Evolutionary conservation across 768 basidiomycete genomes (phyloP), one percentile per base, ranked within the genome.

Genomic region (Lentinus tigrinus): DNA sequence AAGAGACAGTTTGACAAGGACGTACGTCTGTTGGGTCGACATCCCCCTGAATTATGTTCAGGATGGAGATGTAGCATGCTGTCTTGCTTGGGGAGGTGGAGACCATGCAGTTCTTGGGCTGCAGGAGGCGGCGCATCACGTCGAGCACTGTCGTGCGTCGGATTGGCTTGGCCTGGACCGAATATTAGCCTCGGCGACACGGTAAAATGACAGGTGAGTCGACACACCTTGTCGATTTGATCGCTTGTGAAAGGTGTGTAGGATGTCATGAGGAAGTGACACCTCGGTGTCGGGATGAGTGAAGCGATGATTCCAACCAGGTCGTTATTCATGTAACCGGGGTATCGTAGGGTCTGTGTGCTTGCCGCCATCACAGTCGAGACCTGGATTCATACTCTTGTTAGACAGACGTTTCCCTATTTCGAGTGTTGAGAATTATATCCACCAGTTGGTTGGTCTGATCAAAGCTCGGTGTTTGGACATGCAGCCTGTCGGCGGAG

Each of bases 291-390:
- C 2, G 96, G 96, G 63, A 99, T 98, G 52, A 99, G 83, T 16
- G 93, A 94, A 6, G 96, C 95, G 55, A 98, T 89, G 62, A 99
- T 95, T 26, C 95, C 93, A 63, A 98, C 95, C 37, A 98, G 84
- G 69, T 99, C 96, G 66, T 98, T 99, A 79, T 98, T 98, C 95
- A 98, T 98, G 74, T 98, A 98, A 49, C 94, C 93, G 0, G 96
- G 96, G 75, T 97, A 99, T 66, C 96, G 85, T 24, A 99, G 82
- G 14, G 96, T 98, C 67, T 95, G 93, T 0, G 96, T 99, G 61
- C 93, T 95, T 11, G 95, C 96, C 10, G 96, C 91, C 85, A 99
- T 98, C 40, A 98, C 96, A 0, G 97, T 98, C 3, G 97, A 89
- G 1, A 94, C 91, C 95, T 98, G 53, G 8, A 2, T 21, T 54